Conservation (phyloP, 192 early-diverging fungal genomes). For the Coemansia sp. region DNA sequence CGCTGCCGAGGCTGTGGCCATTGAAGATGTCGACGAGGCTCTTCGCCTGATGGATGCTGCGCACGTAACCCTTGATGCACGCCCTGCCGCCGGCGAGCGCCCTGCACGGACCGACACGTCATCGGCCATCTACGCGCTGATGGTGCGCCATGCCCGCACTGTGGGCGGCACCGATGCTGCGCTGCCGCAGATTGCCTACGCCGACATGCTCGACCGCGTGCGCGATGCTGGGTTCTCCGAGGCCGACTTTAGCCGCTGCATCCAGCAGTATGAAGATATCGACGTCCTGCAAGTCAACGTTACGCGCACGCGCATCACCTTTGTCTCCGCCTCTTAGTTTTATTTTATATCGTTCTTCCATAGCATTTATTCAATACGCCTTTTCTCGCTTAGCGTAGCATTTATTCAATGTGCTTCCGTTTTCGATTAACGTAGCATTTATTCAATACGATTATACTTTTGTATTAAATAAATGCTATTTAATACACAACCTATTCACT, state of each 20-base stretch:
- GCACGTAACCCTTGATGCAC: constrained; percentile 76
- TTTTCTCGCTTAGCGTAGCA: neutral
- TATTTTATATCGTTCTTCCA: constrained; percentile 1
- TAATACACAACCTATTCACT: neutral
- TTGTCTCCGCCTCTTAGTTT: constrained; percentile 28
- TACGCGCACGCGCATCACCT: constrained; percentile 59
- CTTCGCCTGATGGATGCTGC: constrained; percentile 87
- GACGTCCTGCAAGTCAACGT: constrained; percentile 70
- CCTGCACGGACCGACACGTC: constrained; percentile 43
- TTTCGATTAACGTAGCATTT: neutral
- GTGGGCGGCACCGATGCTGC: constrained; percentile 43
- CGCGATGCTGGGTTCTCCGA: constrained; percentile 76
- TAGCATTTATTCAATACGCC: neutral
- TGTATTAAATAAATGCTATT: neutral
- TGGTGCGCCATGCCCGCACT: constrained; percentile 71
- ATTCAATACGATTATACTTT: neutral
- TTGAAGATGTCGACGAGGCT: constrained; percentile 84
- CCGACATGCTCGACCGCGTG: constrained; percentile 67
- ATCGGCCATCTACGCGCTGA: constrained; percentile 76
- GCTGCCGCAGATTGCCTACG: constrained; percentile 60
- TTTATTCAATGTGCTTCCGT: too few relatives aligned
- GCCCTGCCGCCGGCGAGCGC: constrained; percentile 33
- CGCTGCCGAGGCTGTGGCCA: constrained; percentile 63
- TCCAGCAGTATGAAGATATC: constrained; percentile 72
- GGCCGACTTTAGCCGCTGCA: constrained; percentile 70